Evolutionary conservation across 108 stramenopile genomes (phyloP).

Genomic region (Nitzschia sp.): DNA sequence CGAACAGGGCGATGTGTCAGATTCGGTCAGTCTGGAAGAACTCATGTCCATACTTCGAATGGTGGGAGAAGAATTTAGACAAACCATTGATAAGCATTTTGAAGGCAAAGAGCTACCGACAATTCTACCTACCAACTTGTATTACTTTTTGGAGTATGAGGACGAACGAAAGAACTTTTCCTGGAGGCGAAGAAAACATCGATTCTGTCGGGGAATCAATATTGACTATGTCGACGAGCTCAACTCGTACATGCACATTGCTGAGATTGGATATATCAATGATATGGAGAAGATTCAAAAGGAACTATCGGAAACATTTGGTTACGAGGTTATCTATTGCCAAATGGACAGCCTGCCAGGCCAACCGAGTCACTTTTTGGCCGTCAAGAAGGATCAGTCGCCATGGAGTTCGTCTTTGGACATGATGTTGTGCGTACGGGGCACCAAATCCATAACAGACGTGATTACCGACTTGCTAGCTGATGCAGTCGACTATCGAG

Average conservation of each 20-base stretch:
- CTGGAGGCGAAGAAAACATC: slow-evolving; percentile 79
- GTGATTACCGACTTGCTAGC: slow-evolving; percentile 77
- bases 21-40: slow-evolving; percentile 25
- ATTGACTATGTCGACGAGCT: slow-evolving; percentile 62
- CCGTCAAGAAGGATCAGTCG: slow-evolving; percentile 66
- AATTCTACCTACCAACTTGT: slow-evolving; percentile 23
- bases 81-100: slow-evolving; percentile 15
- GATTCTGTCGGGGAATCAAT: slow-evolving; percentile 60
- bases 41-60: slow-evolving; percentile 15
- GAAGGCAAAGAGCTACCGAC: slow-evolving; percentile 17
- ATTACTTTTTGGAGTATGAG: slow-evolving; percentile 75
- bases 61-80: slow-evolving; percentile 10
- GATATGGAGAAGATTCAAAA: slow-evolving; percentile 59
- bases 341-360: slow-evolving; percentile 59
- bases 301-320: slow-evolving; percentile 35
- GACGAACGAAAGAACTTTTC: slow-evolving; percentile 78
- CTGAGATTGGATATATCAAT: slow-evolving; percentile 67
- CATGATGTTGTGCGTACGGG: slow-evolving; percentile 77
- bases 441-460: slow-evolving; percentile 79
- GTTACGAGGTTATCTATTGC: slow-evolving; percentile 56
- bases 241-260: slow-evolving; percentile 60
- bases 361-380: slow-evolving; percentile 78
- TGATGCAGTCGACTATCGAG: slow-evolving; percentile 63
- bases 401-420: slow-evolving; percentile 50
- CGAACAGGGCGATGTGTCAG: slow-evolving; percentile 35